These are phyloP conservation scores for Cyberlindnera saturnus DNA, from an alignment of 805 yeast genomes.

Conservation along the genomic window DNA sequence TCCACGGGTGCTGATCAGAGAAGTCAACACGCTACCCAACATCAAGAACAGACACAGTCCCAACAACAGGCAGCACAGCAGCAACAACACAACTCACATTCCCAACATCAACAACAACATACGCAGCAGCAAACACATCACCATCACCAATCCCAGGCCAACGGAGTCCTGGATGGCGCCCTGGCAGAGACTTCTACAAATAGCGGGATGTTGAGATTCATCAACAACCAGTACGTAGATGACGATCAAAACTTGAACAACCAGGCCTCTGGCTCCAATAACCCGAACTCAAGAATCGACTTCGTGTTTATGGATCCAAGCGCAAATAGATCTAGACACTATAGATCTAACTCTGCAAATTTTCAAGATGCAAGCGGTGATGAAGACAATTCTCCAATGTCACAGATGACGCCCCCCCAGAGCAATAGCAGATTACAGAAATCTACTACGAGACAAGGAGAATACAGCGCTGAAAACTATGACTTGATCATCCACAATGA, in stretches of 20 bases:
- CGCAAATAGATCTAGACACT: conserved; percentile 20
- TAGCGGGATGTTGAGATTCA: conserved; percentile 23
- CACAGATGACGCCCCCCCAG: conserved; percentile 14
- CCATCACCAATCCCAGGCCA: conserved; percentile 12
- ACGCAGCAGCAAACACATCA: conserved; percentile 9
- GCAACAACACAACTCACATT: conserved; percentile 5
- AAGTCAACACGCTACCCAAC: conserved; percentile 1
- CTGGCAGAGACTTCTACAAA: conserved; percentile 16
- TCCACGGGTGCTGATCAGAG: conserved; percentile 7
- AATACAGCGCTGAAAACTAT: conserved; percentile 26
- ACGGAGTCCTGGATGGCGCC: conserved; percentile 14
- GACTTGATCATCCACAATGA: conserved; percentile 34
- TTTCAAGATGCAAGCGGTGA: conserved; percentile 13
- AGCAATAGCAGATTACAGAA: conserved; percentile 17
- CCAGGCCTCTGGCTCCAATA: conserved; percentile 6
- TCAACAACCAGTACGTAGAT: conserved; percentile 26
- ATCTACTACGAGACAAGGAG: conserved; percentile 41
- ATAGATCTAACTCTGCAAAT: conserved; percentile 15
- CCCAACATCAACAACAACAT: conserved; percentile 11
- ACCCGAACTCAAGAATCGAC: conserved; percentile 21
- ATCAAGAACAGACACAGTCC: conserved; percentile 5
- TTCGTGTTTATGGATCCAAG: conserved; percentile 27
- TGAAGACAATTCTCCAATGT: conserved; percentile 17
- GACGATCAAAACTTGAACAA: conserved; percentile 19
- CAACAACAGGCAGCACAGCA: conserved; percentile 4